Conservation (phyloP, 495 filamentous ascomycete genomes). For the Lophium mytilinum region DNA sequence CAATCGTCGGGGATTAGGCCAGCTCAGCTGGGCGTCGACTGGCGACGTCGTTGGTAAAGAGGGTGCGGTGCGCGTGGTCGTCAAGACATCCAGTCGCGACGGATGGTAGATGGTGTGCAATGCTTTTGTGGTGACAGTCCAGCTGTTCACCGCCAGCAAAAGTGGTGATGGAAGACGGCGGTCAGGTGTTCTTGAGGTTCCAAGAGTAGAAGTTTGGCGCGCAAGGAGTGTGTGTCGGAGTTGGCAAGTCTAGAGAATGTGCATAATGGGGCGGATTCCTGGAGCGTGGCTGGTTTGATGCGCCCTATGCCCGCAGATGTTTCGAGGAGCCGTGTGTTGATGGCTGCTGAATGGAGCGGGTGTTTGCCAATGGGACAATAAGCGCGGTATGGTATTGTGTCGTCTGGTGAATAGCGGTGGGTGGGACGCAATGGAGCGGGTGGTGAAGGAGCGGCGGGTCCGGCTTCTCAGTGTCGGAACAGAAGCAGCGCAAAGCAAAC, state of each 20-base stretch:
- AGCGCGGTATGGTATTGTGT: constrained; percentile 1
- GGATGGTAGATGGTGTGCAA: background rate
- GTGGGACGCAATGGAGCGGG: background rate
- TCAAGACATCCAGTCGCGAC: background rate
- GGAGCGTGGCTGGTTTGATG: constrained; percentile 20
- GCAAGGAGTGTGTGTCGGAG: constrained; percentile 4
- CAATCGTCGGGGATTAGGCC: constrained; percentile 5
- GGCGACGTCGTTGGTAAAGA: constrained; percentile 10
- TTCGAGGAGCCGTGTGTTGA: constrained; percentile 6
- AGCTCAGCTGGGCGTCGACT: constrained; percentile 19
- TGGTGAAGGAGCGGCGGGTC: constrained; percentile 9
- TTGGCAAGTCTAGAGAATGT: constrained; percentile 6
- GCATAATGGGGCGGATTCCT: constrained; percentile 19
- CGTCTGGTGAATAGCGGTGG: background rate
- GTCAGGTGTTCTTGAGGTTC: background rate
- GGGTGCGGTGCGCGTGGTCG: constrained; percentile 2
- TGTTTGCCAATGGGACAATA: background rate
- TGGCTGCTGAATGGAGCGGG: background rate
- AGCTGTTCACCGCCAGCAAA: constrained; percentile 20
- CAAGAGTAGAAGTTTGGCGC: constrained; percentile 2
- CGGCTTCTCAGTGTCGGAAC: background rate
- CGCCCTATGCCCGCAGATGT: constrained; percentile 16
- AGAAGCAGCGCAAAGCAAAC: constrained; percentile 5
- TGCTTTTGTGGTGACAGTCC: constrained; percentile 22
- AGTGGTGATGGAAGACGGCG: constrained; percentile 10